Evolutionary conservation across 495 filamentous ascomycete species (phyloP).

Genomic region (Hypomontagnella submonticulosa): DNA sequence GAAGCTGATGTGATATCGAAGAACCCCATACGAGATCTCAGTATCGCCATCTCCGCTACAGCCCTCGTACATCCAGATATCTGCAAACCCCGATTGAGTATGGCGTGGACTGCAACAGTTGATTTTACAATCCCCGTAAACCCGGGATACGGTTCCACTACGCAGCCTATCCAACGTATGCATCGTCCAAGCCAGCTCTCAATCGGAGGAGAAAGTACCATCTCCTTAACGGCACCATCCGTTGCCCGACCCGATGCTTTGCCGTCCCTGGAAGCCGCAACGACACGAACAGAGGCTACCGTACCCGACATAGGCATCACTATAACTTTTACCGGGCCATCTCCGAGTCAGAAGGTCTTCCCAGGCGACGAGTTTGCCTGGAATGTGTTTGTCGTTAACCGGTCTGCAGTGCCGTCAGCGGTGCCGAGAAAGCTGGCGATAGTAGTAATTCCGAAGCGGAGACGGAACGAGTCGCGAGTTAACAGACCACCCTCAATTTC

Average conservation of each 20-base stretch:
- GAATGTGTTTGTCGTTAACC: conserved; percentile 90
- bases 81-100: conserved; percentile 77
- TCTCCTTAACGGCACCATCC: conserved; percentile 57
- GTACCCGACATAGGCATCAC: conserved; percentile 74
- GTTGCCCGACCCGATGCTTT: conserved; percentile 64
- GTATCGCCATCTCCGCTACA: conserved; percentile 72
- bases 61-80: conserved; percentile 68
- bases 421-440: conserved; percentile 80
- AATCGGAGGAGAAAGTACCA: conserved; percentile 57
- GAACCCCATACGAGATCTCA: conserved; percentile 59
- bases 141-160: conserved; percentile 63
- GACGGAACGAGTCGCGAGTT: conserved; percentile 71
- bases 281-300: conserved; percentile 58
- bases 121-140: conserved; percentile 81
- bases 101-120: conserved; percentile 83
- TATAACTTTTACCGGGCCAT: conserved; percentile 70
- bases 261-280: conserved; percentile 62
- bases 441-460: conserved; percentile 80
- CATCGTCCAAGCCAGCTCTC: conserved; percentile 71
- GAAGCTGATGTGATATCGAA: conserved; percentile 67
- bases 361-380: conserved; percentile 85
- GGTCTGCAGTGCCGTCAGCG: conserved; percentile 53
- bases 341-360: conserved; percentile 60
- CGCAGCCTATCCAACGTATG: conserved; percentile 70
- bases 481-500: conserved; percentile 63